Evolutionary conservation across 2,329 filamentous ascomycete genomes (phyloP), one percentile per base, ranked within the genome.

Genomic region (Epichloe festucae): DNA sequence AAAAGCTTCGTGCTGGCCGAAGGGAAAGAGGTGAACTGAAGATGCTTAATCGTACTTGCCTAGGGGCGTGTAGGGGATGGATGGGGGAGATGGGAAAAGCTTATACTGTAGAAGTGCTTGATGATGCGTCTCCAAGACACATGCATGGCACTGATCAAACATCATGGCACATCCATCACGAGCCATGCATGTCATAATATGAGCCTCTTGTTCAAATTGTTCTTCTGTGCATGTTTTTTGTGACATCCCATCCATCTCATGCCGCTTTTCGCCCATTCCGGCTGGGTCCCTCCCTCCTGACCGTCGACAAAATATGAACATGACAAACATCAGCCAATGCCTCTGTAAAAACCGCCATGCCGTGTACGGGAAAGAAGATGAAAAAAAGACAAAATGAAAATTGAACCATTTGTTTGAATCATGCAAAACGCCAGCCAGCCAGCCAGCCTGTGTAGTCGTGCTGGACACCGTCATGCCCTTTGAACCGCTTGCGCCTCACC

Each of bases 241-340:
- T 31, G 27, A 36, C 31, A 19, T 55, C 54, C 52, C 54, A 48
- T 58, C 57, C 58, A 58, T 59, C 50, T 52, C 55, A 55, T 45
- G 41, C 34, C 34, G 21, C 46, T 41, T 31, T 23, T 46, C 35
- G 36, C 27, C 51, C 36, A 43, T 46, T 17, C 50, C 41, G 17
- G 14, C 35, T 15, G 17, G 31, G 41, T 17, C 55, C 49, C 36
- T 17, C 54, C 49, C 49, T 51, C 42, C 38, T 52, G 31, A 39
- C 42, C 34, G 27, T 48, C 21, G n/a, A 42, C 14, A 5, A 39
- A 44, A 19, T 36, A 19, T 36, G 39, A 47, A 34, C 45, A 47
- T 51, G 21, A 36, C 31, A 48, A 31, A 43, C 17, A 46, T 21
- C 10, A 48, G 48, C 41, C 38, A 40, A 46, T 50, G 48, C 52